Percentiles rank a stretch among this genome's conserved stretches.
phyloP scores from a whole-genome alignment of 176 grass and related monocot genomes.

The Carex myosuroides region DNA sequence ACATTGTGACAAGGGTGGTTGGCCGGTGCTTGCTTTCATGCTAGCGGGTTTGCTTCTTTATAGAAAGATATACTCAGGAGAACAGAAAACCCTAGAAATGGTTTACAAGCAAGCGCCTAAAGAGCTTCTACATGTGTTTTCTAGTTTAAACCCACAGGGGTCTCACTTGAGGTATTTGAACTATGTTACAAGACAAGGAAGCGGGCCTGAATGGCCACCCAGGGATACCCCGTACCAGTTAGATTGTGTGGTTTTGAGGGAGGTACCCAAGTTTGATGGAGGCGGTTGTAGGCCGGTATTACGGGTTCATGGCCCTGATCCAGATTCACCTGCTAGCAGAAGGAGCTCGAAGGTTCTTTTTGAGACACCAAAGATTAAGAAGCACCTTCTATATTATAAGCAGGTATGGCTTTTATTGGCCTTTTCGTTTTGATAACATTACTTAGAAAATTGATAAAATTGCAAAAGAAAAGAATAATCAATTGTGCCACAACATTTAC shows the following conservation, averaged over 20 bases:
- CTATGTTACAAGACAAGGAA: conserved; percentile 75
- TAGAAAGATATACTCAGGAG: conserved; percentile 65
- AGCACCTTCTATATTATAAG: conserved; percentile 52
- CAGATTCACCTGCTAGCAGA: conserved; percentile 40
- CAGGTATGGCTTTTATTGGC: conserved; percentile 38
- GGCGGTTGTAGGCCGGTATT: conserved; percentile 69
- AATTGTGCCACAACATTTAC: background rate
- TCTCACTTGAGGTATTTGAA: conserved; percentile 95
- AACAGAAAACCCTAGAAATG: conserved; percentile 93
- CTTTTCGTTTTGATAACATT: background rate
- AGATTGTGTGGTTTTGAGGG: conserved; percentile 49
- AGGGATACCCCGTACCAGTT: conserved; percentile 45
- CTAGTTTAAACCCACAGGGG: conserved; percentile 78
- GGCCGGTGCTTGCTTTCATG: conserved; percentile 94
- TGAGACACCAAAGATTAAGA: conserved; percentile 63
- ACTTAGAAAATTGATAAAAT: background rate
- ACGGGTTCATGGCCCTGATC: conserved; percentile 70
- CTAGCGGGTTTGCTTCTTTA: conserved; percentile 84
- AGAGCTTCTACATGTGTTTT: conserved; percentile 80
- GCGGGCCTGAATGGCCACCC: conserved; percentile 76
- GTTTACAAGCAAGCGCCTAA: conserved; percentile 92
- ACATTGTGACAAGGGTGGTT: conserved; percentile 88
- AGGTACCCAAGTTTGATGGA: conserved; percentile 62
- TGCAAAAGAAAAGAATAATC: background rate
- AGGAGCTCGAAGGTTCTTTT: conserved; percentile 74